Conservation (phyloP, 2,329 filamentous ascomycete genomes). For the Ophiostoma australiae region DNA sequence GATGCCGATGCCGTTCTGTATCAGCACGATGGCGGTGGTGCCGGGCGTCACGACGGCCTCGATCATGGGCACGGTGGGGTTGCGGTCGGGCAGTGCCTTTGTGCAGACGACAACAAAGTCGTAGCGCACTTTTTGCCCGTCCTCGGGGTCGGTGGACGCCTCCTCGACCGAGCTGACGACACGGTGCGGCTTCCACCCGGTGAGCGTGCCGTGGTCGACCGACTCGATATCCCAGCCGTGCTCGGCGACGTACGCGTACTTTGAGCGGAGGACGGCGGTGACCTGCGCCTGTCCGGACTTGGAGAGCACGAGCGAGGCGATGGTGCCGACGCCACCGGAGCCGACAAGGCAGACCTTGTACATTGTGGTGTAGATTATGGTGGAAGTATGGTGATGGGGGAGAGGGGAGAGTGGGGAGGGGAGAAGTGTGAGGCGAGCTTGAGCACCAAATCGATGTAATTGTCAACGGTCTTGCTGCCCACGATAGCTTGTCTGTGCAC, state of each 20-base stretch:
- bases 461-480: neutral
- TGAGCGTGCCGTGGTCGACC: conserved; percentile 25
- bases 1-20: conserved; percentile 69
- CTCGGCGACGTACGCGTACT: conserved; percentile 22
- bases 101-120: conserved; percentile 67
- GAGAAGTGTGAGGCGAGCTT: neutral
- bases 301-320: conserved; percentile 26
- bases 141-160: neutral
- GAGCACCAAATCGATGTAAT: neutral
- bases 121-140: conserved; percentile 26
- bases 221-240: conserved; percentile 27
- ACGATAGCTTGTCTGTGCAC: neutral
- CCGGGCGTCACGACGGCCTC: conserved; percentile 51
- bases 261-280: conserved; percentile 25
- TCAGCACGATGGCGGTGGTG: conserved; percentile 56
- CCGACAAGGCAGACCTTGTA: conserved; percentile 25
- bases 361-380: neutral
- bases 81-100: conserved; percentile 63
- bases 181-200: conserved; percentile 23
- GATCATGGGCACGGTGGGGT: conserved; percentile 57
- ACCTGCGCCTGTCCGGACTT: conserved; percentile 25
- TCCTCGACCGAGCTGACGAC: conserved; percentile 38
- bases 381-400: neutral
- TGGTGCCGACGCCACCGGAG: conserved; percentile 26
- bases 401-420: neutral